Conservation (phyloP, 495 filamentous ascomycete genomes). For the Penicillium coffeae region DNA sequence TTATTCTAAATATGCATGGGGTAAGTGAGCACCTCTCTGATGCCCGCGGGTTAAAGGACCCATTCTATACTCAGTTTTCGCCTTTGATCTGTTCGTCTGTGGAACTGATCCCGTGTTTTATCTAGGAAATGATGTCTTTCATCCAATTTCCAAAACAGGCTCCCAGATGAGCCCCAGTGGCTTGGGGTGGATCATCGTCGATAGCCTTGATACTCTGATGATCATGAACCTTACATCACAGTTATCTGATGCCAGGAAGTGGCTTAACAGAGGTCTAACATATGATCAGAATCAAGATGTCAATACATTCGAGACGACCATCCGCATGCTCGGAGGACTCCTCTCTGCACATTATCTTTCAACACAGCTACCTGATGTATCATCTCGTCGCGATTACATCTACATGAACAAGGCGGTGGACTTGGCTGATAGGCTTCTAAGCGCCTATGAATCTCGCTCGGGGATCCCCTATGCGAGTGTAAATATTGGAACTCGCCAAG, state of each 20-base stretch:
- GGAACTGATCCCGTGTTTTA: not conserved
- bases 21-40: constrained; percentile 30
- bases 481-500: constrained; percentile 72
- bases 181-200: constrained; percentile 97
- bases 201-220: constrained; percentile 93
- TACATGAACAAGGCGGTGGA: constrained; percentile 96
- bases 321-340: constrained; percentile 93
- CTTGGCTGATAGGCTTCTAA: constrained; percentile 78
- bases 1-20: constrained; percentile 83
- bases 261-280: constrained; percentile 75
- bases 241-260: constrained; percentile 79
- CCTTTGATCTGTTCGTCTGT: not conserved
- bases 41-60: not conserved
- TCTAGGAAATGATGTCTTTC: constrained; percentile 60
- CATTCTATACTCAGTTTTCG: not conserved
- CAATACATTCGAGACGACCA: constrained; percentile 97
- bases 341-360: constrained; percentile 96
- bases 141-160: constrained; percentile 67
- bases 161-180: constrained; percentile 64
- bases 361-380: constrained; percentile 63
- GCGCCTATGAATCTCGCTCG: constrained; percentile 80
- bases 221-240: constrained; percentile 94
- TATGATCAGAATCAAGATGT: constrained; percentile 94
- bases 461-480: constrained; percentile 90
- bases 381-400: constrained; percentile 73